These are phyloP conservation scores for Phaeosphaeriaceae sp. DNA, from an alignment of 2,329 filamentous ascomycete species.

Conservation along the genomic window DNA sequence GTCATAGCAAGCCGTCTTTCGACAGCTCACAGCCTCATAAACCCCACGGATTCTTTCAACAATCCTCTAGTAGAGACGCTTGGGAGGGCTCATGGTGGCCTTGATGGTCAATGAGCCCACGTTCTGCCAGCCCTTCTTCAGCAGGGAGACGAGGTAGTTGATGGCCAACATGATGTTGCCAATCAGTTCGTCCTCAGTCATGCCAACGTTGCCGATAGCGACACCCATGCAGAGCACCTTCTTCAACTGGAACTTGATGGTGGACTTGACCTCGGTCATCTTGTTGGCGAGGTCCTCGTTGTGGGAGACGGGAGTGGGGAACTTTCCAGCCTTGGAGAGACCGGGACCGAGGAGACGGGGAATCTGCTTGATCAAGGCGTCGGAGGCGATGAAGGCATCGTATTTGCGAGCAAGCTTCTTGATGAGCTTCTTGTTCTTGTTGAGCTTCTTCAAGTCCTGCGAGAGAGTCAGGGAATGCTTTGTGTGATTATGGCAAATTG, in stretches of 20 bases:
- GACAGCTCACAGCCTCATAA: constrained; percentile 18
- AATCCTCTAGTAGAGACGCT: constrained; percentile 85
- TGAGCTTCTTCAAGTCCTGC: constrained; percentile 97
- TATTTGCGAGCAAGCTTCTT: constrained; percentile 99
- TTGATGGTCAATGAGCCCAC: constrained; percentile 99
- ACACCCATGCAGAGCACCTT: constrained; percentile 99
- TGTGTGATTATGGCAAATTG: no score
- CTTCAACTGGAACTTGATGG: constrained; percentile 99
- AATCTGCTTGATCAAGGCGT: constrained; percentile 99
- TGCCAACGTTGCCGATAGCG: constrained; percentile 97
- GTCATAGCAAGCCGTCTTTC: constrained; percentile 22
- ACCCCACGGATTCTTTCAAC: constrained; percentile 21
- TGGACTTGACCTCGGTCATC: constrained; percentile 99
- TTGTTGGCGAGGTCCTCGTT: constrained; percentile 90
- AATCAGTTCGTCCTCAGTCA: constrained; percentile 94
- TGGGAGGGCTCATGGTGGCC: constrained; percentile 99
- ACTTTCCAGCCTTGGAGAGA: constrained; percentile 83
- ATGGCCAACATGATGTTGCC: constrained; percentile 99
- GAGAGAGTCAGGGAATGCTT: constrained; percentile 10
- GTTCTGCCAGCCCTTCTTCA: constrained; percentile 99
- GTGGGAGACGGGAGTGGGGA: constrained; percentile 98
- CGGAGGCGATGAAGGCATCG: constrained; percentile 98
- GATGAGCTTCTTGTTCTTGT: constrained; percentile 99
- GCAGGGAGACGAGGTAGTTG: constrained; percentile 99
- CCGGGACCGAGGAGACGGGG: constrained; percentile 92